phyloP scores from a whole-genome alignment of 495 filamentous ascomycete genomes.

The Penicillium samsonianum region DNA sequence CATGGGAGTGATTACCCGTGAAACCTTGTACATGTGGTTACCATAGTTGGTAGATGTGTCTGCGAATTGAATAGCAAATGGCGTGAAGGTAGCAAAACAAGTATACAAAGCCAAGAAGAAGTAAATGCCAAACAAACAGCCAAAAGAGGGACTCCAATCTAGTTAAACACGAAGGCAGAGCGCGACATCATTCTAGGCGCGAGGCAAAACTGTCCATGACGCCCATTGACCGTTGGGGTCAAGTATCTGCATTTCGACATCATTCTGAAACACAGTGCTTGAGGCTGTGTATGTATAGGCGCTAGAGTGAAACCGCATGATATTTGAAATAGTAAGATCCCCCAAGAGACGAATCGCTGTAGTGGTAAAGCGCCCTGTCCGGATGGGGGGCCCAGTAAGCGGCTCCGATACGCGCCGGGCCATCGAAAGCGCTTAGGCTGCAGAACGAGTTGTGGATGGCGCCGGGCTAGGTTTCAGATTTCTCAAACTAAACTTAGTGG shows the following conservation, averaged over 20 bases:
- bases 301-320: slow-evolving; percentile 41
- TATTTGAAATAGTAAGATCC: slow-evolving; percentile 9
- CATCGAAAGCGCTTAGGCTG: slow-evolving; percentile 30
- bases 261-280: slow-evolving; percentile 31
- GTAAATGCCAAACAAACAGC: slow-evolving; percentile 7
- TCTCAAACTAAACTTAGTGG: not conserved
- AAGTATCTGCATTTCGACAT: slow-evolving; percentile 8
- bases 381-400: slow-evolving; percentile 16
- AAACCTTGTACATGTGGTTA: slow-evolving; percentile 25
- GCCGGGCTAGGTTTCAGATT: slow-evolving; percentile 21
- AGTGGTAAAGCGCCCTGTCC: slow-evolving; percentile 27
- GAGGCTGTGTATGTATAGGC: slow-evolving; percentile 33
- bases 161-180: slow-evolving; percentile 23
- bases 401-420: slow-evolving; percentile 42
- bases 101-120: slow-evolving; percentile 12
- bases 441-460: slow-evolving; percentile 7
- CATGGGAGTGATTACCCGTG: slow-evolving; percentile 30
- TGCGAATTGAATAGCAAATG: not conserved
- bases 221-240: slow-evolving; percentile 7
- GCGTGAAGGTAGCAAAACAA: not conserved
- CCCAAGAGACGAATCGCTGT: slow-evolving; percentile 13
- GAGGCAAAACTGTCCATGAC: slow-evolving; percentile 20
- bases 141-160: slow-evolving; percentile 8
- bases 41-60: slow-evolving; percentile 27
- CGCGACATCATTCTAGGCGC: slow-evolving; percentile 23